These are phyloP conservation scores for Xylaria sp. DNA, from an alignment of 2,329 filamentous ascomycete species.

Conservation along the genomic window DNA sequence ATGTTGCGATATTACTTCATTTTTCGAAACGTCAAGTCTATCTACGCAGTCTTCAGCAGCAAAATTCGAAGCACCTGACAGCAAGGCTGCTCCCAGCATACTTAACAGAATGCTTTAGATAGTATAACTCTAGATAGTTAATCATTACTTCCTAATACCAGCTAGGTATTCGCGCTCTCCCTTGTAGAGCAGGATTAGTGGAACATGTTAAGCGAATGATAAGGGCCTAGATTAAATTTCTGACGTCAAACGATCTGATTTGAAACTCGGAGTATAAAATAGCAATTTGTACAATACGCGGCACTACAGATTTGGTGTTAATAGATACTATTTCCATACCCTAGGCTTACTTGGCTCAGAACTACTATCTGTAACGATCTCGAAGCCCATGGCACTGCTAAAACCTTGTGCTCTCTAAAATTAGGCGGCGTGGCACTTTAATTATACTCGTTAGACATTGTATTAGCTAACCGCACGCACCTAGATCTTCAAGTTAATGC, in stretches of 20 bases:
- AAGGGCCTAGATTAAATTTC: background rate
- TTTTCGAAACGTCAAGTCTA: background rate
- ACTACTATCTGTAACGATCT: background rate
- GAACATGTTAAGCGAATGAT: background rate
- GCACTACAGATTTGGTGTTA: too few relatives aligned
- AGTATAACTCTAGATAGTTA: background rate
- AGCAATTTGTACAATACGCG: too few relatives aligned
- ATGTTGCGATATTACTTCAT: background rate
- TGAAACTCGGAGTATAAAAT: too few relatives aligned
- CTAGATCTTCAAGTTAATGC: too few relatives aligned
- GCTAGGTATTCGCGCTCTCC: background rate
- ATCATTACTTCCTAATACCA: background rate
- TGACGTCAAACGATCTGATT: background rate
- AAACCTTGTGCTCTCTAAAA: too few relatives aligned
- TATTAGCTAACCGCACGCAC: too few relatives aligned
- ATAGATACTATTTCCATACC: background rate
- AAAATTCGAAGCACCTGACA: background rate
- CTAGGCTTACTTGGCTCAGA: background rate
- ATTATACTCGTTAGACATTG: too few relatives aligned
- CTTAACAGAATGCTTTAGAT: background rate
- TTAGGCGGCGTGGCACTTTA: too few relatives aligned
- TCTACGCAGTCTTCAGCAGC: background rate
- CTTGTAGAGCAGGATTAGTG: background rate
- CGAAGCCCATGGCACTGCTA: background rate
- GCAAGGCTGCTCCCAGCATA: background rate